These are phyloP conservation scores for Vaccinium vitisidaea DNA, from an alignment of 148 eudicot species.

Conservation along the genomic window DNA sequence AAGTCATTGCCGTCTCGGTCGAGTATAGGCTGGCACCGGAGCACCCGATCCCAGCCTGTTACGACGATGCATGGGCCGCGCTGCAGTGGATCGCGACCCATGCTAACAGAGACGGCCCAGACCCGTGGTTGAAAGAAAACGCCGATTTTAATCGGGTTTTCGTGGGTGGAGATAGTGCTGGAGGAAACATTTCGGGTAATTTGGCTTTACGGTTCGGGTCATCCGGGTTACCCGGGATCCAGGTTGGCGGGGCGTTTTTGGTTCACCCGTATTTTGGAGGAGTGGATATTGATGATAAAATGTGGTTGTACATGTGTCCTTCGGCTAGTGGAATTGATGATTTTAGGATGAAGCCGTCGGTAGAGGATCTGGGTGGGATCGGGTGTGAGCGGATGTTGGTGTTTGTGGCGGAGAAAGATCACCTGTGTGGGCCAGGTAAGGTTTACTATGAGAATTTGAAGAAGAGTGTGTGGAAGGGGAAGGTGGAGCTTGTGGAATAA, in stretches of 20 bases:
- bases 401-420: conserved; percentile 28
- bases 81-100: conserved; percentile 21
- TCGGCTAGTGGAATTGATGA: conserved; percentile 14
- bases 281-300: neutral
- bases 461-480: conserved; percentile 26
- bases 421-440: conserved; percentile 1
- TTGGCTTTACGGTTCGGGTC: conserved; percentile 20
- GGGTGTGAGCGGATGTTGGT: conserved; percentile 28
- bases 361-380: conserved; percentile 17
- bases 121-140: conserved; percentile 14
- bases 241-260: conserved; percentile 17
- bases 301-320: conserved; percentile 28
- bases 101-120: neutral
- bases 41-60: conserved; percentile 23
- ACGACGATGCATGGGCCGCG: conserved; percentile 27
- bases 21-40: conserved; percentile 35
- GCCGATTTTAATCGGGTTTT: conserved; percentile 16
- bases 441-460: conserved; percentile 19
- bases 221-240: conserved; percentile 5
- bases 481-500: conserved; percentile 13
- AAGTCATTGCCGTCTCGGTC: conserved; percentile 27
- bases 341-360: conserved; percentile 22
- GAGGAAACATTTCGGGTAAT: conserved; percentile 26
- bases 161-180: conserved; percentile 33
- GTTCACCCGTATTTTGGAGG: conserved; percentile 29